Evolutionary conservation across 176 grass and related monocot species (phyloP).

Genomic region (Carex parvula): DNA sequence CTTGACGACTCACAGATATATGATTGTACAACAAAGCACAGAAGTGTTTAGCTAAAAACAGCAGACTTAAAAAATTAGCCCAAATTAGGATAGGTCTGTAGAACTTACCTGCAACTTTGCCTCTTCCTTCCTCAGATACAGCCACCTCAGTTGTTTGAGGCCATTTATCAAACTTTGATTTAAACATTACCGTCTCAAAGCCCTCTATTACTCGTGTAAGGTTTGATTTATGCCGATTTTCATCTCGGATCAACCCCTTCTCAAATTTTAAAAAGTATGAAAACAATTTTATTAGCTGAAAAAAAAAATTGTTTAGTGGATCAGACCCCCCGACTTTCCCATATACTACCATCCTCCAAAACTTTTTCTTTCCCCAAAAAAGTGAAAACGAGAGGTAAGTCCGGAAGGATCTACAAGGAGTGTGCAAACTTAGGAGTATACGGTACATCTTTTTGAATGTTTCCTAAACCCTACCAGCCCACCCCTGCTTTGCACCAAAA

Average conservation of each 20-base stretch:
- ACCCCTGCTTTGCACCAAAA: background rate
- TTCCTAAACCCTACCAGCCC: background rate
- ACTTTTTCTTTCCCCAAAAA: background rate
- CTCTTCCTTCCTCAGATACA: slow-evolving; percentile 85
- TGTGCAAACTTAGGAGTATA: background rate
- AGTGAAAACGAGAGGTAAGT: background rate
- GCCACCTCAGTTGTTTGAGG: slow-evolving; percentile 69
- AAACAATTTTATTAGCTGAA: slow-evolving; percentile 4
- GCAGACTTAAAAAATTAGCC: background rate
- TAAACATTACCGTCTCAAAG: slow-evolving; percentile 76
- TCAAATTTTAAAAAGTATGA: slow-evolving; percentile 10
- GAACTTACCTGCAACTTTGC: slow-evolving; percentile 91
- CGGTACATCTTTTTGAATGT: background rate
- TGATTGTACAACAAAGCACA: background rate
- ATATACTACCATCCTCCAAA: slow-evolving; percentile 4
- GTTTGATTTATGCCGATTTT: slow-evolving; percentile 43
- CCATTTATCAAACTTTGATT: slow-evolving; percentile 88
- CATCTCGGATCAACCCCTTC: slow-evolving; percentile 76
- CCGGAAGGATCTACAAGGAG: background rate
- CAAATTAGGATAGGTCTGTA: slow-evolving; percentile 23
- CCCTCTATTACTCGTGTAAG: slow-evolving; percentile 85
- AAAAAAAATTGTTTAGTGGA: background rate
- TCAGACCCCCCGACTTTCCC: background rate
- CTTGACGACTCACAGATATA: background rate
- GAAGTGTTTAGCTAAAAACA: background rate